phyloP scores from a whole-genome alignment of 2,329 filamentous ascomycete genomes.

The Colletotrichum karsti region DNA sequence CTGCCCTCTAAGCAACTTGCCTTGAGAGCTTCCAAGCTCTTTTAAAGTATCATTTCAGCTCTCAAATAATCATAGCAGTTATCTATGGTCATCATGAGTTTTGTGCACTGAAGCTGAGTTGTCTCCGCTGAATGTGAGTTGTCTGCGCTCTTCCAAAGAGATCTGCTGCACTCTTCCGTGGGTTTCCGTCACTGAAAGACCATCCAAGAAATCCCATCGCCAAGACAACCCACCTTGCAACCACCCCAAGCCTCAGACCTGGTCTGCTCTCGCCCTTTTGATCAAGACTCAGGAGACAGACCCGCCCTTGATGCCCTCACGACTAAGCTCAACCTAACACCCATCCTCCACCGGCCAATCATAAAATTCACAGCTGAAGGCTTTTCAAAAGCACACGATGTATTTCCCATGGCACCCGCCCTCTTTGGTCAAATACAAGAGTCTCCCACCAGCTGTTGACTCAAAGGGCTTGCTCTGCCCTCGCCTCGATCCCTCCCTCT shows the following conservation, averaged over 20 bases:
- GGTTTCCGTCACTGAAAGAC: not conserved
- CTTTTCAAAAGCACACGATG: not conserved
- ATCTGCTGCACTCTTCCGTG: not conserved
- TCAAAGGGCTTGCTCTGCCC: not conserved
- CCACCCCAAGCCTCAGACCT: too few relatives aligned
- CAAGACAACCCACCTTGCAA: not conserved
- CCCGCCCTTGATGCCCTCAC: not conserved
- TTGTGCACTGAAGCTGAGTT: not conserved
- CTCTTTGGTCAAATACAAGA: not conserved
- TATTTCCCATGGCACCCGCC: not conserved
- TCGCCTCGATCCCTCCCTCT: not conserved
- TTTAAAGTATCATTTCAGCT: too few relatives aligned
- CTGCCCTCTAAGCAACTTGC: too few relatives aligned
- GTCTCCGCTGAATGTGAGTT: not conserved
- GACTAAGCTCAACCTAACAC: not conserved
- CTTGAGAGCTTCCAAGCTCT: too few relatives aligned
- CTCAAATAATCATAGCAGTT: not conserved
- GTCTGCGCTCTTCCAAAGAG: not conserved
- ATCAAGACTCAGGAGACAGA: not conserved
- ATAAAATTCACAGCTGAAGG: slow-evolving; percentile 1
- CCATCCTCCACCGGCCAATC: not conserved
- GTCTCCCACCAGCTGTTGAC: too few relatives aligned
- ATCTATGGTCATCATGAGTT: not conserved
- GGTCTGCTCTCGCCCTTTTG: not conserved
- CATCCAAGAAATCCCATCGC: not conserved